phyloP scores from a whole-genome alignment of 139 green algal genomes.

The Coelastrella sp. region DNA sequence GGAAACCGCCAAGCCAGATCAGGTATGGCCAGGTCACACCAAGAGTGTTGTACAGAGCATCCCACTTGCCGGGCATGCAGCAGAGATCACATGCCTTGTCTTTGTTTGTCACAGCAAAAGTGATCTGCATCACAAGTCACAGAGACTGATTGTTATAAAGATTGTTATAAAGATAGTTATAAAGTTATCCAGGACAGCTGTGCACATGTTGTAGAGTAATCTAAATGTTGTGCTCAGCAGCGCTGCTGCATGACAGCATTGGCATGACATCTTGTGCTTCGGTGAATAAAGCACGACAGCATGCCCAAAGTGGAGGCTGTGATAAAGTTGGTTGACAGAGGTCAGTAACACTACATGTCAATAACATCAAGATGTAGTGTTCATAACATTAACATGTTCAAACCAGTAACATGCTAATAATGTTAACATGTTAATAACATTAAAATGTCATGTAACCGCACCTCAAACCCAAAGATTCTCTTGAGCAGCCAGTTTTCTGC shows the following conservation, averaged over 20 bases:
- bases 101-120: neutral
- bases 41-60: neutral
- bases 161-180: neutral
- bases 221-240: neutral
- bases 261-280: neutral
- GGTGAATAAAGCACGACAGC: neutral
- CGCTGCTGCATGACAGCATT: neutral
- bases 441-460: neutral
- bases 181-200: neutral
- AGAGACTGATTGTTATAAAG: neutral
- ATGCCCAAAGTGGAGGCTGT: neutral
- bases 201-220: neutral
- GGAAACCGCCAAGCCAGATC: neutral
- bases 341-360: neutral
- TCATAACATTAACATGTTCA: too few relatives aligned
- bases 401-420: too few relatives aligned
- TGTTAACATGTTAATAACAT: too few relatives aligned
- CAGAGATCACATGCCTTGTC: neutral
- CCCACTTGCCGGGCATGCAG: neutral
- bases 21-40: conserved; percentile 17
- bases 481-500: conserved; percentile 34
- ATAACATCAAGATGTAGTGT: too few relatives aligned
- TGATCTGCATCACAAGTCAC: neutral
- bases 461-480: neutral
- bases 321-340: neutral